Percentiles rank a stretch among this genome's conserved stretches.
Conservation (phyloP, 2,329 filamentous ascomycete species). For the Curvularia eragrostidis region DNA sequence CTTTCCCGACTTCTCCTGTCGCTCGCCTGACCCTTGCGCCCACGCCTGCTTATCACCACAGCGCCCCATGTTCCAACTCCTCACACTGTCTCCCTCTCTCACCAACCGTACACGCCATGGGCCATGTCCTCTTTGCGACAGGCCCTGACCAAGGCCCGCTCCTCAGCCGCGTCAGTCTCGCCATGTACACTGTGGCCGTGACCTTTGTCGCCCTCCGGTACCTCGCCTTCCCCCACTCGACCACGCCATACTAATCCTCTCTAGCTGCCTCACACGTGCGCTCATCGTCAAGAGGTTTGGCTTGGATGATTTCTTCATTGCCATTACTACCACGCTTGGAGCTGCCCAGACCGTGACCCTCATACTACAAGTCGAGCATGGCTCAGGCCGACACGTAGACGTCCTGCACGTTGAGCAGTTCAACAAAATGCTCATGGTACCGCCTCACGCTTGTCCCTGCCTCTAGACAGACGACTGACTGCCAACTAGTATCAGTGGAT, state of each 20-base stretch:
- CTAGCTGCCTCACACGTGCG: constrained; percentile 35
- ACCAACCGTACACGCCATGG: constrained; percentile 20
- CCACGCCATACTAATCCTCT: constrained; percentile 7
- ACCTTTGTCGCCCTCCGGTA: constrained; percentile 34
- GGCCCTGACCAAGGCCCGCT: constrained; percentile 29
- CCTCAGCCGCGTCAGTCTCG: constrained; percentile 33
- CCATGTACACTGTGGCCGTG: constrained; percentile 31
- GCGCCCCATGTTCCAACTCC: constrained; percentile 21
- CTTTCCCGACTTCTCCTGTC: constrained; percentile 7
- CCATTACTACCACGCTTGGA: constrained; percentile 33
- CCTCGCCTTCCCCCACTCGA: not conserved
- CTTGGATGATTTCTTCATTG: constrained; percentile 37
- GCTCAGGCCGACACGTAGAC: constrained; percentile 29
- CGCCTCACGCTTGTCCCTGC: not conserved
- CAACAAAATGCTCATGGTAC: constrained; percentile 35
- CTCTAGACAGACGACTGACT: not conserved
- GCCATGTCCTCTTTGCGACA: constrained; percentile 26
- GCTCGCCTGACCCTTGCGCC: constrained; percentile 2
- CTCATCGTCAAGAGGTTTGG: constrained; percentile 37
- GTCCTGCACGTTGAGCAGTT: constrained; percentile 27
- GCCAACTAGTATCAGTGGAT: constrained; percentile 35
- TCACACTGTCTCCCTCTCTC: constrained; percentile 14
- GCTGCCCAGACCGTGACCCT: constrained; percentile 36
- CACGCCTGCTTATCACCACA: constrained; percentile 5
- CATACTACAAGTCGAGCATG: constrained; percentile 35